A percentile compares a stretch with the other conserved stretches of the same genome.
Evolutionary conservation across 2,329 filamentous ascomycete species (phyloP).

Genomic region (Pseudogymnoascus sp.): DNA sequence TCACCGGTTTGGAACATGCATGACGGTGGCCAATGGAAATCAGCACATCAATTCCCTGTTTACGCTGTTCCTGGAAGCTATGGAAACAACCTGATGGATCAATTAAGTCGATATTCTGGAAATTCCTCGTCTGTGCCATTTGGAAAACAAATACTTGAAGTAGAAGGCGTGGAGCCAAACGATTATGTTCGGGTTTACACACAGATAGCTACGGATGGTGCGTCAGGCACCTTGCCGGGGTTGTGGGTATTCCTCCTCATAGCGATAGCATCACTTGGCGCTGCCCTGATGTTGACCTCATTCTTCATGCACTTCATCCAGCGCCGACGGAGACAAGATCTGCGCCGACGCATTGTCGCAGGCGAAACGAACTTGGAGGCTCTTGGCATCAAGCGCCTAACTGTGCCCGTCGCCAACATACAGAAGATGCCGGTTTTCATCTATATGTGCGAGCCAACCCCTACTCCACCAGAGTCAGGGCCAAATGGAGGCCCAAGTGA

Average conservation of each 20-base stretch:
- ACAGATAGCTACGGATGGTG: slow-evolving; percentile 35
- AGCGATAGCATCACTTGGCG: slow-evolving; percentile 62
- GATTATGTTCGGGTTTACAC: slow-evolving; percentile 56
- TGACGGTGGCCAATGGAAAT: slow-evolving; percentile 64
- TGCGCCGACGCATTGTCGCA: slow-evolving; percentile 61
- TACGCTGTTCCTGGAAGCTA: slow-evolving; percentile 67
- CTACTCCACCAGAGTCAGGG: slow-evolving; percentile 29
- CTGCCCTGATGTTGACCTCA: slow-evolving; percentile 59
- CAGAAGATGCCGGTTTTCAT: slow-evolving; percentile 69
- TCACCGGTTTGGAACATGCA: slow-evolving; percentile 62
- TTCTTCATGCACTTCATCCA: slow-evolving; percentile 71
- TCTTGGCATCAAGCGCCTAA: slow-evolving; percentile 74
- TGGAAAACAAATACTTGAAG: slow-evolving; percentile 44
- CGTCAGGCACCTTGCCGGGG: slow-evolving; percentile 44
- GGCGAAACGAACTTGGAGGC: slow-evolving; percentile 83
- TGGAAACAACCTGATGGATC: slow-evolving; percentile 60
- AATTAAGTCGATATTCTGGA: slow-evolving; percentile 69
- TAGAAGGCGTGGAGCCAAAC: slow-evolving; percentile 46
- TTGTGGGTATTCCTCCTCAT: slow-evolving; percentile 74
- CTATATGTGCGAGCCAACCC: slow-evolving; percentile 51
- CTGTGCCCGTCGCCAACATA: slow-evolving; percentile 63
- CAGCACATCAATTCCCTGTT: slow-evolving; percentile 64
- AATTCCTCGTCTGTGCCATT: slow-evolving; percentile 56
- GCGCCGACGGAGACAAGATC: slow-evolving; percentile 54
- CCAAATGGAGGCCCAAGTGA: not conserved